Base-by-base conservation (phyloP, 2,329 filamentous ascomycete genomes). In the Orbilia brochopaga region DNA sequence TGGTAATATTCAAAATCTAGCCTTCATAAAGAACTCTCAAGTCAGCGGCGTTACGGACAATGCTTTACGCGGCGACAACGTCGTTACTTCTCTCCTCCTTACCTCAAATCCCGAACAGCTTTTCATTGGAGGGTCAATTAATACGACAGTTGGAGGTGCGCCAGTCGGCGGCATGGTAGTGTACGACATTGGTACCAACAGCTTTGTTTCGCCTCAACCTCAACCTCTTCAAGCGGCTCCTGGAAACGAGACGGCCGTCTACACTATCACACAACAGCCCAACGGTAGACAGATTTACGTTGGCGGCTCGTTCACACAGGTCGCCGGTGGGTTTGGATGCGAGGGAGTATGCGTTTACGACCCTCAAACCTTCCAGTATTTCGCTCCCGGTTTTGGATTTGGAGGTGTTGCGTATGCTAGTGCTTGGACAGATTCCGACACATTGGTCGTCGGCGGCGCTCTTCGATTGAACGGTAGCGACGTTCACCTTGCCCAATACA, bases 271-370 rank as follows among this genome's bases (percentile, higher is more conserved):
- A 10, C 83, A 88, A 7, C 88, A 88, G 62, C 90, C 90, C 0
- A 85, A 85, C 61, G 87, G 87, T 17, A 83, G 84, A 1, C 87
- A 94, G 56, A 83, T 99, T 11, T 99, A 90, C 77, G 89, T 99
- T 32, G 93, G 89, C 40, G 94, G 94, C 32, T 86, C 85, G 8
- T 99, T 97, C 77, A 73, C 69, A 1, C 8, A 53, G 19, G 66
- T 52, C 17, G 75, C 72, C n/a, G 75, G 75, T 46, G 52, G 61
- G 19, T 76, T 76, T 53, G 83, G 86, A n/a, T 86, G 85, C 32
- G 94, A 92, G 17, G 94, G 94, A 52, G 85, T 99, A 23, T 99
- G 94, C 80, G 82, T 89, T 69, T 96, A 90, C 80, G 74, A 76
- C 24, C 73, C 69, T 17, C 87, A 89, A 77, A 86, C 87, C 1